A percentile compares a stretch with the other conserved stretches of the same genome.
These are phyloP conservation scores for Fraxinus greggii DNA, from an alignment of 305 asterid genomes.

Conservation along the genomic window DNA sequence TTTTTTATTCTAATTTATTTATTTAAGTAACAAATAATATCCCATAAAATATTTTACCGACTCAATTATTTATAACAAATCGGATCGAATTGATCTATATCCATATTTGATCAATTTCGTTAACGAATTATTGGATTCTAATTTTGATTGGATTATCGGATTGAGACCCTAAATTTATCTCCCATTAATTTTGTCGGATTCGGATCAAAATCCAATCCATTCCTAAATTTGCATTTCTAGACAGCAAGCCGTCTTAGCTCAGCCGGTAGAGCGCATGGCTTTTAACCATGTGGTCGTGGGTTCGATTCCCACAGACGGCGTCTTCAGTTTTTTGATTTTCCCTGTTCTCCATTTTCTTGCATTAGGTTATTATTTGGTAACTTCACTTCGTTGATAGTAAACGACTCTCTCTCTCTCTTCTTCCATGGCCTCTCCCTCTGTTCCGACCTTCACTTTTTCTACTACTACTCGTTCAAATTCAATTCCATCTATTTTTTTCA, in stretches of 20 bases:
- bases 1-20: too few relatives aligned
- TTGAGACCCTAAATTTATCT: too few relatives aligned
- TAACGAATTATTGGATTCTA: too few relatives aligned
- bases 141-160: too few relatives aligned
- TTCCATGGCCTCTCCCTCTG: conserved; percentile 40
- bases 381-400: neutral
- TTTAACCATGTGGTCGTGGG: conserved; percentile 48
- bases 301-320: conserved; percentile 43
- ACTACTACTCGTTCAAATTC: conserved; percentile 22
- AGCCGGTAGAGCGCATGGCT: conserved; percentile 45
- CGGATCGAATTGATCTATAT: too few relatives aligned
- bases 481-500: conserved; percentile 14
- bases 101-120: too few relatives aligned
- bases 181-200: too few relatives aligned
- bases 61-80: too few relatives aligned
- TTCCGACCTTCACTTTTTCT: conserved; percentile 28
- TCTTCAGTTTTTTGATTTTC: neutral
- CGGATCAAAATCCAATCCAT: too few relatives aligned
- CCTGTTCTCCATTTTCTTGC: neutral
- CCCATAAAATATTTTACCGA: too few relatives aligned
- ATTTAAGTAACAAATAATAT: too few relatives aligned
- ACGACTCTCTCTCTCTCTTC: neutral
- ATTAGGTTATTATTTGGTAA: neutral
- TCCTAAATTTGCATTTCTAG: neutral
- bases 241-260: conserved; percentile 26